Evolutionary conservation across 768 basidiomycete species (phyloP), one percentile per base, ranked within the genome.

Genomic region (Glaciozyma martinii): DNA sequence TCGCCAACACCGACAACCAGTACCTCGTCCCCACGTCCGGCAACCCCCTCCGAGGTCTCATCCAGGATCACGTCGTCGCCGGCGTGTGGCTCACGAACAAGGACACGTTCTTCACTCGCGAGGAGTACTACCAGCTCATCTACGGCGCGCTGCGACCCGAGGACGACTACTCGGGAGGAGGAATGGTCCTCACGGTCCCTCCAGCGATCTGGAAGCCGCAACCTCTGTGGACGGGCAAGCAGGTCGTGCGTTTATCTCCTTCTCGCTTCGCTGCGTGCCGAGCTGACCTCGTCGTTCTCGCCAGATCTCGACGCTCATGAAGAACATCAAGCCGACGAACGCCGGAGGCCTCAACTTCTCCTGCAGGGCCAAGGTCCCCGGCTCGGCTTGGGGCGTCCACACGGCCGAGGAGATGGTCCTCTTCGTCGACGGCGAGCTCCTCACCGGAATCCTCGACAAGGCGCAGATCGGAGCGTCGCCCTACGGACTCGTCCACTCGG

Each of bases 21-120:
- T 99, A 99, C 76, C 83, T 99, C n/a, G 91, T 94, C 13, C 93
- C 95, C 23, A 99, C 95, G 1, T 98, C 95, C 10, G 95, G 95
- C 67, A 93, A 93, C 74, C 95, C 95, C 32, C 82, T 99, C 40
- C 89, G 95, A 75, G 95, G 95, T 75, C 81, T 99, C 32, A 99
- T 99, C 70, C 95, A 99, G 76, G 95, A 99, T 78, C 95, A 98
- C 72, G 90, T 99, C 62, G 94, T 98, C 53, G 91, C 95, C 19
- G 94, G 91, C 63, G 87, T 97, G n/a, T 97, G 93, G 90, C 92
- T 99, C 90, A 97, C 95, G 61, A 86, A 85, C 74, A 92, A 91
- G 75, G 88, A 93, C 70, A 82, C 90, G 0, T 97, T 97, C 80
- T 94, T 98, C 78, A 86, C 87, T 5, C 84, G 95, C 57, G 91